Evolutionary conservation across 2,329 filamentous ascomycete genomes (phyloP).

Genomic region (Corynespora cassiicola): DNA sequence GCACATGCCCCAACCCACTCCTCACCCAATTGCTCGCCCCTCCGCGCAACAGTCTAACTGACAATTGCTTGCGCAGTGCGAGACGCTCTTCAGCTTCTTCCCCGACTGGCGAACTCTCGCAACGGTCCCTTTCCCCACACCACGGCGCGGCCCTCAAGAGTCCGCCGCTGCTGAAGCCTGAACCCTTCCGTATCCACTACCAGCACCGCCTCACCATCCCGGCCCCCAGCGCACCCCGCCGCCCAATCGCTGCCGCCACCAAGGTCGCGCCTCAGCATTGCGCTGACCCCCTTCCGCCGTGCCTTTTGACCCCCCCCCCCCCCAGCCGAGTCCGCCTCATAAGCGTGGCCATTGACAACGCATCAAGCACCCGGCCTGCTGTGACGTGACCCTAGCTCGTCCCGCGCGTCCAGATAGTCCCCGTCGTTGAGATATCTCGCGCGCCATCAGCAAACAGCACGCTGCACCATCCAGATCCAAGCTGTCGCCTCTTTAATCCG

Average conservation of each 20-base stretch:
- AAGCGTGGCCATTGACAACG: constrained; percentile 52
- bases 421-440: constrained; percentile 33
- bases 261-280: constrained; percentile 40
- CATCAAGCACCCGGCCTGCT: constrained; percentile 47
- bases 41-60: constrained; percentile 40
- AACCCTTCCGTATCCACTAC: constrained; percentile 21
- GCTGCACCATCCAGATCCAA: constrained; percentile 25
- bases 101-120: constrained; percentile 40
- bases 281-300: constrained; percentile 38
- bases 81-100: constrained; percentile 34
- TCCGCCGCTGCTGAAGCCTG: constrained; percentile 15
- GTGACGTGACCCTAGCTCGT: constrained; percentile 44
- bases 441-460: constrained; percentile 41
- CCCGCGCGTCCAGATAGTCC: constrained; percentile 37
- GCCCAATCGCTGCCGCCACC: constrained; percentile 29
- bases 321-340: constrained; percentile 41
- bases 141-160: constrained; percentile 43
- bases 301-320: no score
- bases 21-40: constrained; percentile 45
- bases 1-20: constrained; percentile 44
- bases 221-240: constrained; percentile 18
- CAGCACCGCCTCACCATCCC: constrained; percentile 40
- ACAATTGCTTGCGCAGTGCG: constrained; percentile 40
- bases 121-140: constrained; percentile 42
- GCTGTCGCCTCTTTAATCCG: constrained; percentile 30